A percentile compares a stretch with the other conserved stretches of the same genome.
Conservation (phyloP, 768 basidiomycete species). For the Mycena vitilis region DNA sequence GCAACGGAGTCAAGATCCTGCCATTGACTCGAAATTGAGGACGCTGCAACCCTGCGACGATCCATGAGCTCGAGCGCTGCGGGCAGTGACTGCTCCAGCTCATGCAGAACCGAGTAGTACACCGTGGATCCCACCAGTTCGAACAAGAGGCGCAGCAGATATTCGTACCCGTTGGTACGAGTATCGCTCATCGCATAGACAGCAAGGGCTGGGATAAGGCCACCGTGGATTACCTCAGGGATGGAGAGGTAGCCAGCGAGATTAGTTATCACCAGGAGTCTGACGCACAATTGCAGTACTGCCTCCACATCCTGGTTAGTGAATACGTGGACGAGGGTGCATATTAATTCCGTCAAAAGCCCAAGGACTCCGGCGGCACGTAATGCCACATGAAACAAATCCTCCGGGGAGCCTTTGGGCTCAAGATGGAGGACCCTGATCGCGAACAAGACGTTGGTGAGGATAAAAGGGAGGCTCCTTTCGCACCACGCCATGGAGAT, state of each 20-base stretch:
- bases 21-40: not conserved
- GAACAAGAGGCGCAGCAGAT: not conserved
- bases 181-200: not conserved
- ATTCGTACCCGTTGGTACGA: not conserved
- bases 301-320: not conserved
- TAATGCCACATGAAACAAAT: not conserved
- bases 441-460: not conserved
- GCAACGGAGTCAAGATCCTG: not conserved
- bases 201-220: not conserved
- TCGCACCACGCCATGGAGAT: not conserved
- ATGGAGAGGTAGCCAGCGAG: not conserved
- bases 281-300: not conserved
- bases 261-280: not conserved
- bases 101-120: slow-evolving; percentile 1
- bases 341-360: not conserved
- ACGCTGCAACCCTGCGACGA: not conserved
- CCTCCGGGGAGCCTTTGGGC: not conserved
- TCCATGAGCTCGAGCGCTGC: too few species aligned
- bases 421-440: not conserved
- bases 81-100: not conserved
- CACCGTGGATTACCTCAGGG: not conserved
- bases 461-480: not conserved
- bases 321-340: too few species aligned
- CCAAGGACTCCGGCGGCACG: not conserved
- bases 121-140: not conserved